phyloP scores from a whole-genome alignment of 495 filamentous ascomycete species.

The Glutinoglossum americanum region DNA sequence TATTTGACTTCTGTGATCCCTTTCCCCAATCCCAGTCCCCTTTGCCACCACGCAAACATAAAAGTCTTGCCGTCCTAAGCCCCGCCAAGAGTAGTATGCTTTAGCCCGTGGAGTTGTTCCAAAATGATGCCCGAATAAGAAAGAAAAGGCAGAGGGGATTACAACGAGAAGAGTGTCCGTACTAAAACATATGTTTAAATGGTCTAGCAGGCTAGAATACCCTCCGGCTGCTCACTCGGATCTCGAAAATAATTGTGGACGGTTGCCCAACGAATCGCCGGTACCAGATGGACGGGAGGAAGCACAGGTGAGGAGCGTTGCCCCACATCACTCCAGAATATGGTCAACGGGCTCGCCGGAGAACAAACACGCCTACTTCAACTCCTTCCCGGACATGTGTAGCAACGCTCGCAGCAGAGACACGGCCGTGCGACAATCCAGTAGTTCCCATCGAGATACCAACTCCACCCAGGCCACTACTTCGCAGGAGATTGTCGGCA shows the following conservation, averaged over 20 bases:
- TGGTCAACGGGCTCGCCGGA: conserved; percentile 18
- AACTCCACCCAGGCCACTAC: conserved; percentile 13
- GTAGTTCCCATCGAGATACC: neutral
- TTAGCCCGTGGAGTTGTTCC: neutral
- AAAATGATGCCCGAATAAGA: neutral
- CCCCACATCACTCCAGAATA: neutral
- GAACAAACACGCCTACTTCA: conserved; percentile 42
- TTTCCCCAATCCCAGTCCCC: neutral
- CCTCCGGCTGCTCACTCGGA: neutral
- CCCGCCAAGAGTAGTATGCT: neutral
- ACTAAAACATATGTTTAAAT: neutral
- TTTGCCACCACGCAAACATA: neutral
- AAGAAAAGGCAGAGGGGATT: neutral
- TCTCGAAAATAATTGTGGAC: too few relatives aligned
- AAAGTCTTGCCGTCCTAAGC: neutral
- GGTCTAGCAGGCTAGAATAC: neutral
- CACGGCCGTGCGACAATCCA: neutral
- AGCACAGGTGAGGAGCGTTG: neutral
- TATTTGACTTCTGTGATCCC: neutral
- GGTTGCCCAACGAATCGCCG: neutral
- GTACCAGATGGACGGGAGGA: neutral
- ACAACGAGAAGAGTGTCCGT: neutral
- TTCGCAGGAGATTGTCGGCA: conserved; percentile 19
- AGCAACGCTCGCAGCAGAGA: neutral
- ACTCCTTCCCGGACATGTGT: conserved; percentile 11